Conservation (phyloP, 169 alveolate species). For the Cryptosporidium parvum region DNA sequence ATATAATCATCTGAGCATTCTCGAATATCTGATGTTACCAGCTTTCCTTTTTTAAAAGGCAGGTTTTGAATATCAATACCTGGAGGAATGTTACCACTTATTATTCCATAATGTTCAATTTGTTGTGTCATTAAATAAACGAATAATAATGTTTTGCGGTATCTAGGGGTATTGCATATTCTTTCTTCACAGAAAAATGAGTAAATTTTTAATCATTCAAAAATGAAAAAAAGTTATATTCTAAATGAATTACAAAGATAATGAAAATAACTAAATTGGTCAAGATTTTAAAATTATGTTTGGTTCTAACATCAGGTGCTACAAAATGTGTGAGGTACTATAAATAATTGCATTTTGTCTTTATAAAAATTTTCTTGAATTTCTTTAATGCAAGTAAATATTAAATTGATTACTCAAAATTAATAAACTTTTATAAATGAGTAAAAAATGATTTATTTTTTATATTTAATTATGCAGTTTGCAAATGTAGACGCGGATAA, state of each 20-base stretch:
- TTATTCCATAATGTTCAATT: neutral
- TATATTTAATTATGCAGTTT: constrained; percentile 62
- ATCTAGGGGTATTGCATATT: neutral
- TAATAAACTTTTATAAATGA: neutral
- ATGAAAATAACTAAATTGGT: neutral
- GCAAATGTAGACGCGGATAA: constrained; percentile 93
- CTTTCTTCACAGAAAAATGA: neutral
- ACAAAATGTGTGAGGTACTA: neutral
- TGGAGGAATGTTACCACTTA: neutral
- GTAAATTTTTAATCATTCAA: no score
- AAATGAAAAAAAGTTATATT: neutral
- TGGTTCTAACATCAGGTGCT: no score
- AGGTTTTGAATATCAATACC: neutral
- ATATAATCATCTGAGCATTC: constrained; percentile 27
- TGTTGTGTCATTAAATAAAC: constrained; percentile 3
- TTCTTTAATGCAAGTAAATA: no score
- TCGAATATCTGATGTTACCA: constrained; percentile 17
- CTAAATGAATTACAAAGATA: no score
- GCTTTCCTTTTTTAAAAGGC: constrained; percentile 32
- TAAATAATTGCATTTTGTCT: no score
- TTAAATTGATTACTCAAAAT: neutral
- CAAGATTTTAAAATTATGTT: no score
- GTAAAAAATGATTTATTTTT: neutral
- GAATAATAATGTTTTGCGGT: neutral
- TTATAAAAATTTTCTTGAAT: no score